A percentile compares a stretch with the other conserved stretches of the same genome.
Conservation (phyloP, 179 eudicot genomes). For the Spergularia azorica region DNA sequence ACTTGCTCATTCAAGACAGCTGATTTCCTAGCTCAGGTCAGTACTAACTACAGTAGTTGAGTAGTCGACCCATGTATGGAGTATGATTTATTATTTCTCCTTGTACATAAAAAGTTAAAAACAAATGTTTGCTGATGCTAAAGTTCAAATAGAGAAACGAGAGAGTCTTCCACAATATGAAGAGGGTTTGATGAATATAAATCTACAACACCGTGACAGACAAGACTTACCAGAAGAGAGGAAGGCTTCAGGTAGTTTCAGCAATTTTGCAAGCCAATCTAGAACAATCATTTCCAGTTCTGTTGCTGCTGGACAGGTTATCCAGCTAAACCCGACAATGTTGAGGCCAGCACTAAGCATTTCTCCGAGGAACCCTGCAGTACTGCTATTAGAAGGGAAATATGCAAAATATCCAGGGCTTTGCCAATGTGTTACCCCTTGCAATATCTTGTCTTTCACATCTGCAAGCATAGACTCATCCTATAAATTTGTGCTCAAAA, state of each 20-base stretch:
- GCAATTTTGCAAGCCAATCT: slow-evolving; percentile 92
- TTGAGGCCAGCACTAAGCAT: slow-evolving; percentile 93
- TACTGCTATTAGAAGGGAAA: slow-evolving; percentile 87
- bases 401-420: slow-evolving; percentile 89
- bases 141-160: no score
- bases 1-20: background rate
- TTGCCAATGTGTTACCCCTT: slow-evolving; percentile 98
- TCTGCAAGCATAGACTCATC: slow-evolving; percentile 41
- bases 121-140: no score
- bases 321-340: slow-evolving; percentile 97
- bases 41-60: no score
- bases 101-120: no score
- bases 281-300: slow-evolving; percentile 95
- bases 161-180: no score
- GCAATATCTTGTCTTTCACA: slow-evolving; percentile 69
- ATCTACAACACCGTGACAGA: background rate
- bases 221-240: slow-evolving; percentile 69
- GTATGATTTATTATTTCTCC: no score
- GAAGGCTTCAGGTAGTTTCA: slow-evolving; percentile 70
- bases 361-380: slow-evolving; percentile 93
- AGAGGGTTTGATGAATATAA: background rate
- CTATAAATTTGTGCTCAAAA: background rate
- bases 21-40: background rate
- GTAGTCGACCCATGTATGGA: background rate
- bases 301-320: slow-evolving; percentile 96